Evolutionary conservation across 352 stramenopile genomes (phyloP).

Genomic region (Phytophthora melonis): DNA sequence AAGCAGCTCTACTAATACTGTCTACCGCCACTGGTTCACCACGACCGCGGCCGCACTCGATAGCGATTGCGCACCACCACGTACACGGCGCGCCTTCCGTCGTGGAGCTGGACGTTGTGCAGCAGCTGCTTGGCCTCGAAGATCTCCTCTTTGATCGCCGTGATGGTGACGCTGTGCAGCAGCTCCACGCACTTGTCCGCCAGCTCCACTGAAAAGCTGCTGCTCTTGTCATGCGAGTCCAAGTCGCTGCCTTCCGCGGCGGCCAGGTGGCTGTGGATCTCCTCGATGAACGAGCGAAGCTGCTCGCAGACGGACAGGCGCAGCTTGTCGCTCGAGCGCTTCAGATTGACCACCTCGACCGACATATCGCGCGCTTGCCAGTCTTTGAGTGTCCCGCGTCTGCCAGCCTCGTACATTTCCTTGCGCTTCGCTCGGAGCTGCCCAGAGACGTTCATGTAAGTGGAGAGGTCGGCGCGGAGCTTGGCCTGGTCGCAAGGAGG

Average conservation of each 20-base stretch:
- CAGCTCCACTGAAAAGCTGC: constrained; percentile 7
- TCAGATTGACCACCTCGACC: constrained; percentile 17
- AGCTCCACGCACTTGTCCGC: constrained; percentile 17
- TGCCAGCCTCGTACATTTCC: constrained; percentile 23
- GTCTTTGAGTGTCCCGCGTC: constrained; percentile 15
- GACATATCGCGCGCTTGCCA: constrained; percentile 11
- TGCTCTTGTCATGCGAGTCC: not conserved
- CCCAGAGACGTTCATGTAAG: constrained; percentile 17
- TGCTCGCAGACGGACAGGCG: constrained; percentile 24
- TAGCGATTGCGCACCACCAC: constrained; percentile 17
- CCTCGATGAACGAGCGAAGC: constrained; percentile 20
- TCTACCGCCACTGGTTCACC: constrained; percentile 2
- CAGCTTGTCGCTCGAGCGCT: constrained; percentile 23
- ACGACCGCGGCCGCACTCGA: constrained; percentile 25
- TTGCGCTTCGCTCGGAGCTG: constrained; percentile 15
- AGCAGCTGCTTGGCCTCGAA: constrained; percentile 17
- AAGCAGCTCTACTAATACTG: not conserved
- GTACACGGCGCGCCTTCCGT: constrained; percentile 17
- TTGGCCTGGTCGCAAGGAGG: constrained; percentile 12
- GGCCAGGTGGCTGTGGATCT: constrained; percentile 7
- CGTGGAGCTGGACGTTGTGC: constrained; percentile 15
- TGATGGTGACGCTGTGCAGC: constrained; percentile 21
- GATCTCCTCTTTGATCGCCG: constrained; percentile 30
- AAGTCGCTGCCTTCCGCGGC: not conserved
- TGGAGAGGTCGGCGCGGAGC: constrained; percentile 13